These are phyloP conservation scores for Corymbia citriodora DNA, from an alignment of 441 rosid genomes.

Conservation along the genomic window DNA sequence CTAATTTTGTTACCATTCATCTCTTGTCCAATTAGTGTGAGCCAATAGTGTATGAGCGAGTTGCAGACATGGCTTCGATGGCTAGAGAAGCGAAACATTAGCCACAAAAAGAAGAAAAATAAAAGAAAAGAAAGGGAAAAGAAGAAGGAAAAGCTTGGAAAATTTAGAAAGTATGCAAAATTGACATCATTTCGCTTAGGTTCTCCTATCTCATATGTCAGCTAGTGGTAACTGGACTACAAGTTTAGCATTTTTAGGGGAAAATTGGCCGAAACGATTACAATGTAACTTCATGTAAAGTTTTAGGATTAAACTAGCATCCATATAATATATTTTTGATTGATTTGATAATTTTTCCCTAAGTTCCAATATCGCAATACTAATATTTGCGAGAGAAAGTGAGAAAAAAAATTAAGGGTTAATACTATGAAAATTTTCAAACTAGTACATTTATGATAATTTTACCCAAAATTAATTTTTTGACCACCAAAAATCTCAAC, in stretches of 20 bases:
- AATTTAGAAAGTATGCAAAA: background rate
- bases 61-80: background rate
- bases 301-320: background rate
- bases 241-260: background rate
- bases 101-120: background rate
- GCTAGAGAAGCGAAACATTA: background rate
- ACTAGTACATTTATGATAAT: too few relatives aligned
- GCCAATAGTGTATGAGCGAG: background rate
- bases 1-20: background rate
- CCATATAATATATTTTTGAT: background rate
- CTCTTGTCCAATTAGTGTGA: background rate
- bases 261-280: background rate
- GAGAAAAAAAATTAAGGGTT: too few relatives aligned
- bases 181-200: fast-evolving
- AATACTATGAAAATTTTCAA: too few relatives aligned
- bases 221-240: fast-evolving
- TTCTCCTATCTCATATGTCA: background rate
- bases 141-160: background rate
- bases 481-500: background rate
- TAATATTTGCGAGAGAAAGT: background rate
- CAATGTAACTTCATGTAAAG: background rate
- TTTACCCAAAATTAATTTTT: too few relatives aligned
- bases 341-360: background rate
- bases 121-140: fast-evolving
- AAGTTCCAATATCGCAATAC: background rate